phyloP scores from a whole-genome alignment of 2,329 filamentous ascomycete genomes.

The Scopulariopsis brevicaulis region DNA sequence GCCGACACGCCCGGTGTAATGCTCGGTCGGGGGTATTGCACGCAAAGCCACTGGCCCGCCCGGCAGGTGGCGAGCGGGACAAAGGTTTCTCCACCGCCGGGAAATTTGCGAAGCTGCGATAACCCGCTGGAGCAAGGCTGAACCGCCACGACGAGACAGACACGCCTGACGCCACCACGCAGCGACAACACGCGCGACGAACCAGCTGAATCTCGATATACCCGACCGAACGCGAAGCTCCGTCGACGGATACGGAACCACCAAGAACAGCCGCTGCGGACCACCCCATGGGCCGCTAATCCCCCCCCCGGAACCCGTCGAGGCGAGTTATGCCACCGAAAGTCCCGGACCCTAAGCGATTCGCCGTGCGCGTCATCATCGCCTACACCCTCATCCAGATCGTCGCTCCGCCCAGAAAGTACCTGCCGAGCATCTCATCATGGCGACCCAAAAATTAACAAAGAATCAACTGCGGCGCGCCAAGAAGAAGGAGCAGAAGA shows the following conservation, averaged over 20 bases:
- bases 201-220: background rate
- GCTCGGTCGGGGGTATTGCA: no score
- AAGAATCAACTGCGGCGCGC: conserved; percentile 92
- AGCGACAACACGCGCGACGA: background rate
- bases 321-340: conserved; percentile 6
- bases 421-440: conserved; percentile 17
- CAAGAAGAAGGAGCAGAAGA: conserved; percentile 89
- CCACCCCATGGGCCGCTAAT: background rate
- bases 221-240: background rate
- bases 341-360: conserved; percentile 22
- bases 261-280: background rate
- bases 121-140: background rate
- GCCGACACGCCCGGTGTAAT: background rate
- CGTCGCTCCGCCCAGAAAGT: conserved; percentile 11
- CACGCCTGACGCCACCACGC: background rate
- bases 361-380: conserved; percentile 19
- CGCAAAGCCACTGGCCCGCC: background rate
- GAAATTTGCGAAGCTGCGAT: background rate
- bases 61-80: background rate
- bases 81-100: background rate
- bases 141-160: background rate
- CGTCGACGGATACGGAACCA: background rate
- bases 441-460: conserved; percentile 63
- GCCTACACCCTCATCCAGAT: conserved; percentile 18
- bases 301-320: background rate